Percentiles rank a stretch among this genome's conserved stretches.
Conservation (phyloP, 2,329 filamentous ascomycete genomes). For the Ceratocystiopsis minuta region DNA sequence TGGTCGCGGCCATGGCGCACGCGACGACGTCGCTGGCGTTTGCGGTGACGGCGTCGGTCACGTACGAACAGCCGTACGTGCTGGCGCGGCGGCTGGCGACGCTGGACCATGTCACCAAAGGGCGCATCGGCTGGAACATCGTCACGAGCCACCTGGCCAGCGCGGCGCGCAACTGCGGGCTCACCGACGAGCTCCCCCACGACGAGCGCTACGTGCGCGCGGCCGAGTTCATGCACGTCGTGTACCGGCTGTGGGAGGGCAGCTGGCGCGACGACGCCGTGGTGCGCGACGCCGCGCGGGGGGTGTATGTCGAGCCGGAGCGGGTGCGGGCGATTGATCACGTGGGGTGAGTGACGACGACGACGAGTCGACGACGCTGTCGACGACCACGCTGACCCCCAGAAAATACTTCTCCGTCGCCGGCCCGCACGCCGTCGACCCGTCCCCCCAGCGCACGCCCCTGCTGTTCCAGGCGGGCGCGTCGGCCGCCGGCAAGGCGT, state of each 20-base stretch:
- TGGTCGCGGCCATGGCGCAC: conserved; percentile 4
- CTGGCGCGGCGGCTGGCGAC: conserved; percentile 4
- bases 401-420: conserved; percentile 5
- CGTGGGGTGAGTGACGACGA: too few relatives aligned
- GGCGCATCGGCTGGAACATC: conserved; percentile 9
- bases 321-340: conserved; percentile 7
- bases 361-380: too few relatives aligned
- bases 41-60: conserved; percentile 3
- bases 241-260: conserved; percentile 9
- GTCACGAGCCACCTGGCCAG: conserved; percentile 10
- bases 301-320: conserved; percentile 4
- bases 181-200: conserved; percentile 5
- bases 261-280: conserved; percentile 8
- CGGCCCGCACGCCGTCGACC: conserved; percentile 12
- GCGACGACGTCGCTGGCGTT: conserved; percentile 5
- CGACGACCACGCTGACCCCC: too few relatives aligned
- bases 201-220: conserved; percentile 11
- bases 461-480: conserved; percentile 11
- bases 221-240: conserved; percentile 10
- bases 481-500: conserved; percentile 10
- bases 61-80: conserved; percentile 3
- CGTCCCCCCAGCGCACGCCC: conserved; percentile 8
- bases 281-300: conserved; percentile 1
- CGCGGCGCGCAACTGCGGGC: conserved; percentile 7
- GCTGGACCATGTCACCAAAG: conserved; percentile 6